phyloP scores from a whole-genome alignment of 2,329 filamentous ascomycete genomes.

The Nemania sp. region DNA sequence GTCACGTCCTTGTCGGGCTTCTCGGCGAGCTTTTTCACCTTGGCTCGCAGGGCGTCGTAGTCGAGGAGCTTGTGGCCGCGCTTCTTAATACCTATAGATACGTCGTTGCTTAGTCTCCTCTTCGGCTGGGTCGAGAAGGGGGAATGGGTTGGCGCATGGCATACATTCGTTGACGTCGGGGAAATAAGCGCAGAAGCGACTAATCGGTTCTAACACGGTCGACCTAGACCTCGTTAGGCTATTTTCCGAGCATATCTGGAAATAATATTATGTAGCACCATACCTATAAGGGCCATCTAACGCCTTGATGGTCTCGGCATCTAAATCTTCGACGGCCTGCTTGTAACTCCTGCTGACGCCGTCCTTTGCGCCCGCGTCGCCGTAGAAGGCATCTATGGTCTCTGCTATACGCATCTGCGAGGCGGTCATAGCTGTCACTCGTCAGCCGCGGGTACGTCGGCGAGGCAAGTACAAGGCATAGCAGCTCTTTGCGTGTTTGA shows the following conservation, averaged over 20 bases:
- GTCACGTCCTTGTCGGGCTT: slow-evolving; percentile 99
- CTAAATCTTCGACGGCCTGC: slow-evolving; percentile 95
- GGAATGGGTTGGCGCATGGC: slow-evolving; percentile 33
- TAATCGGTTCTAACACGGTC: slow-evolving; percentile 94
- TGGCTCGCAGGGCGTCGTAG: slow-evolving; percentile 93
- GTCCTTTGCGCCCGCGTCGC: slow-evolving; percentile 90
- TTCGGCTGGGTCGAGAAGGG: neutral
- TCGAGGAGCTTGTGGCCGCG: slow-evolving; percentile 97
- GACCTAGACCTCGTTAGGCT: slow-evolving; percentile 57
- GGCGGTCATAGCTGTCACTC: slow-evolving; percentile 74
- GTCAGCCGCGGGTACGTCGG: slow-evolving; percentile 54
- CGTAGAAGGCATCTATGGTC: slow-evolving; percentile 99
- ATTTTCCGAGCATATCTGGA: neutral
- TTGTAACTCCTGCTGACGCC: slow-evolving; percentile 97
- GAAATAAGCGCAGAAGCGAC: slow-evolving; percentile 96
- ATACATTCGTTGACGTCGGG: slow-evolving; percentile 96
- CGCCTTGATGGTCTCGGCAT: slow-evolving; percentile 97
- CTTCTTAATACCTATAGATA: slow-evolving; percentile 85
- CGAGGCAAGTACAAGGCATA: neutral
- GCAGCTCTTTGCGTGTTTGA: neutral
- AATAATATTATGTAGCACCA: slow-evolving; percentile 30
- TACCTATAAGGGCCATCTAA: slow-evolving; percentile 92
- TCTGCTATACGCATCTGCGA: slow-evolving; percentile 99
- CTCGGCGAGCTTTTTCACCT: slow-evolving; percentile 95
- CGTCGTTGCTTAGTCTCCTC: slow-evolving; percentile 25